Base-by-base conservation (phyloP, 2,329 filamentous ascomycete species). In the Ophiognomonia clavigignenti-juglandacearum region DNA sequence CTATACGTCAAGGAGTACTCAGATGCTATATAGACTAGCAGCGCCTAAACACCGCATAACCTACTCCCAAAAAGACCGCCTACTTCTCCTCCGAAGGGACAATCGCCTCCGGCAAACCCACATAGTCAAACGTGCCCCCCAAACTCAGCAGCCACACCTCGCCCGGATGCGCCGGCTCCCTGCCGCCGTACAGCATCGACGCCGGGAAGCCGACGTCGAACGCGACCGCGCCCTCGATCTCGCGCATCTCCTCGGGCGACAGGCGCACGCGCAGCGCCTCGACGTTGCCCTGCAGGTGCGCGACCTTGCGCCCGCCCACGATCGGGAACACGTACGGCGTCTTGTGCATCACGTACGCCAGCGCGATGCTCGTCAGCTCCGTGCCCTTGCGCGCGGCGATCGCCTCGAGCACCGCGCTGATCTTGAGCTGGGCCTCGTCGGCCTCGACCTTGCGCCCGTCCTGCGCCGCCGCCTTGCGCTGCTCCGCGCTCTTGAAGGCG, bases 281-380 rank as follows among this genome's bases (percentile, higher is more conserved):
- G 54, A 90, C 85, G 57, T 88, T 89, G 49, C 73, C 74, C 59
- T 82, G 76, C 31, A 90, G 66, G 59, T 90, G 85, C 42, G 83
- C 78, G 10, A 86, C 63, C 56, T 82, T 88, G 14, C 85, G 74
- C 0, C 83, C 82, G 7, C 85, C 85, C 4, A 88, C 71, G 35
- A 90, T 80, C 1, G 86, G 86, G 58, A 87, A 88, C 8, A 88
- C 82, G 55, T 86, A 80, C 0, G 83, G 78, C 1, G 82, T 70
- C 66, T 89, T 88, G 54, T 80, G 75, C 72, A 86, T 75, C 13
- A 90, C 80, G 58, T 90, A 90, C 2, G 86, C 85, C 18, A 90
- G 65, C 7, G 86, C 85, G 45, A 76, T 61, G 51, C 68, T 70
- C n/a, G 70, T 73, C 53, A 74, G 64, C 43, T 62, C 54, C 4